Percentiles rank a stretch among this genome's conserved stretches.
Conservation (phyloP, 768 basidiomycete species). For the Naganishia kalamii region DNA sequence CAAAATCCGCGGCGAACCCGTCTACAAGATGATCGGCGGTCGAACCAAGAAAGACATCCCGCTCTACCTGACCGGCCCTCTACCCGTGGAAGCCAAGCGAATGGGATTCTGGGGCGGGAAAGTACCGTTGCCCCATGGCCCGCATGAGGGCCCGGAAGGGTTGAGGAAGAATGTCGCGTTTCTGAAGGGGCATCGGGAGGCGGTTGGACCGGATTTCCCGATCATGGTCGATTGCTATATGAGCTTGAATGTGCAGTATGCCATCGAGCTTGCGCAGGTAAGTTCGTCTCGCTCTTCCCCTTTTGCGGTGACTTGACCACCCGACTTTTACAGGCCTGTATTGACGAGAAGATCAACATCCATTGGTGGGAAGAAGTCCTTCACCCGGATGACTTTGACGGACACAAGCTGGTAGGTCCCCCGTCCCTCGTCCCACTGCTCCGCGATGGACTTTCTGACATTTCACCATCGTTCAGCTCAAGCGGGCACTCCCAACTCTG, state of each 20-base stretch:
- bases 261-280: slow-evolving; percentile 45
- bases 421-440: neutral
- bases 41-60: slow-evolving; percentile 47
- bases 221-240: slow-evolving; percentile 49
- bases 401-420: slow-evolving; percentile 30
- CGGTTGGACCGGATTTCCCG: slow-evolving; percentile 47
- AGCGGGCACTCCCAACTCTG: slow-evolving; percentile 43
- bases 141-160: slow-evolving; percentile 44
- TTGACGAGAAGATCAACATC: slow-evolving; percentile 47
- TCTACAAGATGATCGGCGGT: slow-evolving; percentile 50
- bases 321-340: slow-evolving; percentile 25
- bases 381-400: slow-evolving; percentile 48
- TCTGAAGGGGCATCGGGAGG: slow-evolving; percentile 40
- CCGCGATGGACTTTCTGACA: slow-evolving; percentile 6
- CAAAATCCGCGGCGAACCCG: slow-evolving; percentile 48
- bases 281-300: neutral
- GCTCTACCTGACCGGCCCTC: slow-evolving; percentile 48
- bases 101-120: slow-evolving; percentile 49
- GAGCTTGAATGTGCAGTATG: slow-evolving; percentile 41
- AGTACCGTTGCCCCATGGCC: slow-evolving; percentile 47
- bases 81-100: slow-evolving; percentile 42
- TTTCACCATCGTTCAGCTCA: slow-evolving; percentile 31
- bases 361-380: slow-evolving; percentile 49
- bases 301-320: neutral
- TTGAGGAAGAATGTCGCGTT: slow-evolving; percentile 48